Conservation (phyloP, 1,284 basidiomycete genomes). For the Vanrija pseudolonga region DNA sequence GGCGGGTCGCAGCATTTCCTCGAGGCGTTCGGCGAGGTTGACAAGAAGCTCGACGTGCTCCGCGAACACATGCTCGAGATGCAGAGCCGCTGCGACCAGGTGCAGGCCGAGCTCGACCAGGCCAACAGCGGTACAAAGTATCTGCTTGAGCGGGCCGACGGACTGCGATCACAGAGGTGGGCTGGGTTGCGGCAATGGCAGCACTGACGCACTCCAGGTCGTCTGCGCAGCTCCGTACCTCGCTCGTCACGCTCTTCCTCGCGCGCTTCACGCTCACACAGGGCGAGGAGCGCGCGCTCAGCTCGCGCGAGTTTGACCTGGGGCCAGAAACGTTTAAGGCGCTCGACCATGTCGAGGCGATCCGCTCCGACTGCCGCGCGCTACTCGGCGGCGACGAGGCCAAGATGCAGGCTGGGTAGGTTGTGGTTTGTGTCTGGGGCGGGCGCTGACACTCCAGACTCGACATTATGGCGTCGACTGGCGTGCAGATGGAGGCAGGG, state of each 20-base stretch:
- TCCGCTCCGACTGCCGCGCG: slow-evolving; percentile 77
- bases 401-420: slow-evolving; percentile 74
- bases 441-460: slow-evolving; percentile 54
- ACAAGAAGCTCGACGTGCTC: slow-evolving; percentile 77
- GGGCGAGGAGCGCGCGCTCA: slow-evolving; percentile 67
- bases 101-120: slow-evolving; percentile 68
- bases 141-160: slow-evolving; percentile 81
- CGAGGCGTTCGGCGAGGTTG: slow-evolving; percentile 75
- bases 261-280: slow-evolving; percentile 76
- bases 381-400: slow-evolving; percentile 80
- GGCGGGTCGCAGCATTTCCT: slow-evolving; percentile 77
- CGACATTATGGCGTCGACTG: slow-evolving; percentile 82
- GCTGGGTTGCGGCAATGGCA: slow-evolving; percentile 18
- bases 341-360: slow-evolving; percentile 79
- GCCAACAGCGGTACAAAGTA: slow-evolving; percentile 76
- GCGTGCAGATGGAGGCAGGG: slow-evolving; percentile 76
- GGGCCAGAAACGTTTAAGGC: slow-evolving; percentile 71
- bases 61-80: slow-evolving; percentile 72
- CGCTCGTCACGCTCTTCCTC: slow-evolving; percentile 76
- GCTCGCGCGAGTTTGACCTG: slow-evolving; percentile 72
- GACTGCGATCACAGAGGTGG: slow-evolving; percentile 73
- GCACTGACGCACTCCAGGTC: slow-evolving; percentile 49
- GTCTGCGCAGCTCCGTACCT: slow-evolving; percentile 56
- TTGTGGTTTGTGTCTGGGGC: slow-evolving; percentile 5
- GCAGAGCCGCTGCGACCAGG: slow-evolving; percentile 75